A percentile compares a stretch with the other conserved stretches of the same genome.
Evolutionary conservation across 2,329 filamentous ascomycete species (phyloP).

Genomic region (Cercospora beticola): DNA sequence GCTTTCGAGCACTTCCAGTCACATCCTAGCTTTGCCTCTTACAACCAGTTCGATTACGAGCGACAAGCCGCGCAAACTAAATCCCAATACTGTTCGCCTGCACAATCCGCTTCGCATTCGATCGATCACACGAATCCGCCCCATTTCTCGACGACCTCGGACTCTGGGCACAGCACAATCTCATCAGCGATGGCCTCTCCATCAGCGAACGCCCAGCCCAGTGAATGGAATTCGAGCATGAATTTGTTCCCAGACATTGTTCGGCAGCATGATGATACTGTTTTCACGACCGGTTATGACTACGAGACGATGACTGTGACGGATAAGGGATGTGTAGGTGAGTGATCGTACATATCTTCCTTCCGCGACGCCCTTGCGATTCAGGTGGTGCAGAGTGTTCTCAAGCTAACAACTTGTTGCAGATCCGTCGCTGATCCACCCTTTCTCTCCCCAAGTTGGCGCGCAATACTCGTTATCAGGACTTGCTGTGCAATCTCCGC

Average conservation of each 20-base stretch:
- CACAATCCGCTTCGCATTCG: constrained; percentile 46
- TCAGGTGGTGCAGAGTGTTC: neutral
- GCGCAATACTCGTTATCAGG: constrained; percentile 45
- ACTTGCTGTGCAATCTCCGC: constrained; percentile 40
- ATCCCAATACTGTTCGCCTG: constrained; percentile 46
- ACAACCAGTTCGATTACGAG: constrained; percentile 40
- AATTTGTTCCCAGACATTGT: constrained; percentile 63
- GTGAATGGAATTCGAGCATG: constrained; percentile 56
- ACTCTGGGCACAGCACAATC: constrained; percentile 50
- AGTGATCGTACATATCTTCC: constrained; percentile 37
- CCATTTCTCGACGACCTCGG: constrained; percentile 49
- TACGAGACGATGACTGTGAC: constrained; percentile 50
- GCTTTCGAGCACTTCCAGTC: constrained; percentile 42
- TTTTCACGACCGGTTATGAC: constrained; percentile 58
- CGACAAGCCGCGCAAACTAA: constrained; percentile 41
- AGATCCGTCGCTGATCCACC: constrained; percentile 62
- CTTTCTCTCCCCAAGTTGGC: constrained; percentile 46
- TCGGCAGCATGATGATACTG: constrained; percentile 56
- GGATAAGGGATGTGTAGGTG: constrained; percentile 53
- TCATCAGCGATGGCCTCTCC: constrained; percentile 54
- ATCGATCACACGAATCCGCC: constrained; percentile 48
- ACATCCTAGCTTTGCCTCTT: constrained; percentile 37
- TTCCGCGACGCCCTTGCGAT: neutral
- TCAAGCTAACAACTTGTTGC: constrained; percentile 12
- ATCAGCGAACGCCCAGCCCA: constrained; percentile 59